Evolutionary conservation across 2,329 filamentous ascomycete species (phyloP).

Genomic region (Mycosphaerelloides madeirae): DNA sequence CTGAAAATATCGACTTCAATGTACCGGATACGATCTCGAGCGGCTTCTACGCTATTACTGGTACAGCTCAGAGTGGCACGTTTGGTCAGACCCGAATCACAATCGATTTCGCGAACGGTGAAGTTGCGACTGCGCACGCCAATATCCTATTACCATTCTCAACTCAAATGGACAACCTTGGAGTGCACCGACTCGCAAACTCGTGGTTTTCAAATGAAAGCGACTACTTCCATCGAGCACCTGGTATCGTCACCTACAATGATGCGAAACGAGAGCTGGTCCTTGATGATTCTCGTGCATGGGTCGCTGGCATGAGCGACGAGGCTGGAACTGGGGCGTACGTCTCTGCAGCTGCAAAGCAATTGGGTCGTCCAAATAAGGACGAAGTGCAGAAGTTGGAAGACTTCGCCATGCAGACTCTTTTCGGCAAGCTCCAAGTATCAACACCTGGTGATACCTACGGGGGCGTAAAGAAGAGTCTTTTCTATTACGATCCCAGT

Average conservation of each 20-base stretch:
- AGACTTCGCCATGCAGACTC: constrained; percentile 48
- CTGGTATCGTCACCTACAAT: constrained; percentile 56
- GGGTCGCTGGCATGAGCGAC: constrained; percentile 58
- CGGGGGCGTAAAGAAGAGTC: constrained; percentile 51
- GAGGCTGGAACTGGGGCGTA: constrained; percentile 56
- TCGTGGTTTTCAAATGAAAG: constrained; percentile 50
- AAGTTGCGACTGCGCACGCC: constrained; percentile 54
- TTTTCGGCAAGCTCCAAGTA: constrained; percentile 48
- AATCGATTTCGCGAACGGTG: constrained; percentile 46
- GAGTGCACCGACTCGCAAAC: constrained; percentile 51
- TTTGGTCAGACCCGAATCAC: constrained; percentile 51
- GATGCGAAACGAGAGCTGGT: constrained; percentile 31
- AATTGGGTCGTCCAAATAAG: constrained; percentile 47
- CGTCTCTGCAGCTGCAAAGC: constrained; percentile 53
- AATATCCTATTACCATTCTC: constrained; percentile 48
- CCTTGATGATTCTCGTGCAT: constrained; percentile 48
- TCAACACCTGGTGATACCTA: constrained; percentile 24
- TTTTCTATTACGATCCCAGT: constrained; percentile 54
- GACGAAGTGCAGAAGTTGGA: constrained; percentile 52
- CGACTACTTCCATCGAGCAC: constrained; percentile 52
- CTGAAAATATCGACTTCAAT: too few species aligned
- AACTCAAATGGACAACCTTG: constrained; percentile 44
- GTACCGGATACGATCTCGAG: too few species aligned
- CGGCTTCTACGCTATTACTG: too few species aligned
- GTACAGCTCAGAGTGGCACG: constrained; percentile 36